A percentile compares a stretch with the other conserved stretches of the same genome.
Conservation (phyloP, 805 yeast genomes). For the Myxozyma sirexii region DNA sequence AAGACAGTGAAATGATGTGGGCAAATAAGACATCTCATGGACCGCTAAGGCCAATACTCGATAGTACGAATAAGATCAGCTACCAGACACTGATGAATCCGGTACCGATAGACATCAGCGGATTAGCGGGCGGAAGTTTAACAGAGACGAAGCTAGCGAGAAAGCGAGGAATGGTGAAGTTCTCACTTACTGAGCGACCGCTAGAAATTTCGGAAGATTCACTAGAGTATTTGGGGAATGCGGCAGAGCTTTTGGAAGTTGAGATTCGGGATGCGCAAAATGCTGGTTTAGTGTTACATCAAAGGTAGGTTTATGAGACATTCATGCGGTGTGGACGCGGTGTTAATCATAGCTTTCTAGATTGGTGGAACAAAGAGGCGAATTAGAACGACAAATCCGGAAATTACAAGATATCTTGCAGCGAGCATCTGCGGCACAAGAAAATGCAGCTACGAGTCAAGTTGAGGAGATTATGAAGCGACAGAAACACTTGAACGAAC, state of each 20-base stretch:
- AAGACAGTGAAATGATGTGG: background rate
- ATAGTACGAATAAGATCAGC: background rate
- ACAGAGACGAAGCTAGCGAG: constrained; percentile 5
- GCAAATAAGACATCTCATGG: background rate
- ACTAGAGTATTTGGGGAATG: constrained; percentile 35
- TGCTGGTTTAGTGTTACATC: constrained; percentile 45
- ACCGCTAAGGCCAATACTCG: background rate
- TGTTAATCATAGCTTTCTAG: constrained; percentile 32
- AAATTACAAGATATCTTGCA: constrained; percentile 34
- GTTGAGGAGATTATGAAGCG: constrained; percentile 37
- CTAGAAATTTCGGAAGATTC: constrained; percentile 37
- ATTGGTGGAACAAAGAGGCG: constrained; percentile 47
- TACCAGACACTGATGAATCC: constrained; percentile 27
- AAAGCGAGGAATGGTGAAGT: constrained; percentile 10
- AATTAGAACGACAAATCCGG: constrained; percentile 48
- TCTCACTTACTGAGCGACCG: constrained; percentile 30
- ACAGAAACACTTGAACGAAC: constrained; percentile 43
- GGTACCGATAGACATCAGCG: constrained; percentile 7
- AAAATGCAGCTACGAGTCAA: background rate
- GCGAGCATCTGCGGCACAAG: background rate
- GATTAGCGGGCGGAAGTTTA: constrained; percentile 1
- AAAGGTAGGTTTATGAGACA: constrained; percentile 25
- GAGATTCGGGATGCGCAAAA: constrained; percentile 41
- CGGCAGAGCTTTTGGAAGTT: constrained; percentile 34
- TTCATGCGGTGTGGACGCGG: background rate